These are phyloP conservation scores for Bathelium albidoporum DNA, from an alignment of 495 filamentous ascomycete genomes.

Conservation along the genomic window DNA sequence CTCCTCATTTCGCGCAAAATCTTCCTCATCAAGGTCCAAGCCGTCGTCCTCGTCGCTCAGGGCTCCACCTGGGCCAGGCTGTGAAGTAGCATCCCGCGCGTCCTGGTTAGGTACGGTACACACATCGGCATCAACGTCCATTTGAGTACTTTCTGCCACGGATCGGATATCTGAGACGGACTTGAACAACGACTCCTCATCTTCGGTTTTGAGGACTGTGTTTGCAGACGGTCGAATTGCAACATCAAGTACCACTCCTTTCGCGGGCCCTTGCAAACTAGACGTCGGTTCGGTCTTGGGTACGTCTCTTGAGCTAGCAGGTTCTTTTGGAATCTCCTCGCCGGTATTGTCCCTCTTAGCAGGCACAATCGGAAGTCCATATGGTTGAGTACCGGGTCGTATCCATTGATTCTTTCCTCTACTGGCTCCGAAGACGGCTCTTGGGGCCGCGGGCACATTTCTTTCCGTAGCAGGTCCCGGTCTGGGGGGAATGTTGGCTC, in stretches of 20 bases:
- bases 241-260: background rate
- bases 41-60: constrained; percentile 30
- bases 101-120: background rate
- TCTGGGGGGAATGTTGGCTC: constrained; percentile 14
- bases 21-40: constrained; percentile 28
- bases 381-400: constrained; percentile 20
- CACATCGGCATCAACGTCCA: background rate
- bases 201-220: background rate
- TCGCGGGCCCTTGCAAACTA: background rate
- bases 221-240: background rate
- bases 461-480: constrained; percentile 1
- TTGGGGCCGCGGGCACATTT: constrained; percentile 12
- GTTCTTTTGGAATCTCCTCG: constrained; percentile 15
- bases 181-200: background rate
- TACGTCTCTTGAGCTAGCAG: background rate
- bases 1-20: constrained; percentile 25
- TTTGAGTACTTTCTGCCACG: background rate
- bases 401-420: constrained; percentile 26
- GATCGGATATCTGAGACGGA: background rate
- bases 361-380: constrained; percentile 14
- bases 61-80: constrained; percentile 17
- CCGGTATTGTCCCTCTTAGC: constrained; percentile 23
- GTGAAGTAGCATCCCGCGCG: background rate
- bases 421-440: background rate
- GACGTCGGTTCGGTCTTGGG: constrained; percentile 6